Evolutionary conservation across 139 green algal species (phyloP).

Genomic region (Chlorella sp.): DNA sequence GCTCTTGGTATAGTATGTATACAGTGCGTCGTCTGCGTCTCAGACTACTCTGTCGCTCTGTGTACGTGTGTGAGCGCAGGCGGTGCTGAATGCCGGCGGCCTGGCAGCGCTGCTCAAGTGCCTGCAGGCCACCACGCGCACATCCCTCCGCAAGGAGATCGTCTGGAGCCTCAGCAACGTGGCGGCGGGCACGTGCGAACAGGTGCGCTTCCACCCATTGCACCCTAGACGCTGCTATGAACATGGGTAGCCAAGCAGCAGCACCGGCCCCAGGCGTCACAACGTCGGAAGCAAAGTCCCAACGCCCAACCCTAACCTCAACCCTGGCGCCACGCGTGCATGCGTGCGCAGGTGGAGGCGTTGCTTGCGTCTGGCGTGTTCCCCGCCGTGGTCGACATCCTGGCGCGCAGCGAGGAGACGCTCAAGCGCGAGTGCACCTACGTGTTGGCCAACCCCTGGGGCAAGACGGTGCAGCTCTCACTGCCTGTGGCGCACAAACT

Average conservation of each 20-base stretch:
- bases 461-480: not conserved
- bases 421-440: slow-evolving; percentile 9
- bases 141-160: slow-evolving; percentile 8
- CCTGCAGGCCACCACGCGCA: not conserved
- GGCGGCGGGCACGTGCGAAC: slow-evolving; percentile 5
- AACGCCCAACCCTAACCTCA: too few species aligned
- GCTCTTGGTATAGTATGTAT: too few species aligned
- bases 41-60: too few species aligned
- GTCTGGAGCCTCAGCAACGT: slow-evolving; percentile 14
- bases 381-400: not conserved
- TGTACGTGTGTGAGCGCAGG: too few species aligned
- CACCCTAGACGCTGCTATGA: too few species aligned
- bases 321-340: too few species aligned
- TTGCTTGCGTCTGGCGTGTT: slow-evolving; percentile 1
- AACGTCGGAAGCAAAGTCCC: too few species aligned
- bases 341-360: too few species aligned
- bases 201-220: too few species aligned
- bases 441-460: slow-evolving; percentile 15
- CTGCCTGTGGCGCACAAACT: not conserved
- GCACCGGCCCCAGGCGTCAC: too few species aligned
- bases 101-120: slow-evolving; percentile 9
- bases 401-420: not conserved
- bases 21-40: too few species aligned
- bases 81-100: slow-evolving; percentile 4
- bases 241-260: too few species aligned